These are phyloP conservation scores for Aphanocladium album DNA, from an alignment of 2,329 filamentous ascomycete genomes.

Conservation along the genomic window DNA sequence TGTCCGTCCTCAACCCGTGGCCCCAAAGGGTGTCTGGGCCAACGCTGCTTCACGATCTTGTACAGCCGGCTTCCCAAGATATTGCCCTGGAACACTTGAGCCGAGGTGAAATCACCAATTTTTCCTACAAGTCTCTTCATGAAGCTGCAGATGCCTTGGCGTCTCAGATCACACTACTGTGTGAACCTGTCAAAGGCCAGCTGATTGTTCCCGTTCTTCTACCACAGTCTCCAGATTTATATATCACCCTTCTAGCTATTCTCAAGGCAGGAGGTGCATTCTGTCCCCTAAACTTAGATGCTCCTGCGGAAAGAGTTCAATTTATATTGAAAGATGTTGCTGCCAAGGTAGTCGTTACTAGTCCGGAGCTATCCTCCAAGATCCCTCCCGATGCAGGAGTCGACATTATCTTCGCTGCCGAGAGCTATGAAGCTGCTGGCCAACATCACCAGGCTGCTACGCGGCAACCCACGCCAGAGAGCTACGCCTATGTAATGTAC, in stretches of 20 bases:
- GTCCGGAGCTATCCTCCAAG: conserved; percentile 38
- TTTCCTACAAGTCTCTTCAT: conserved; percentile 63
- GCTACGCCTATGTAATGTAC: conserved; percentile 85
- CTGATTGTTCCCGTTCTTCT: conserved; percentile 70
- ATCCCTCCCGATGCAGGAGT: conserved; percentile 31
- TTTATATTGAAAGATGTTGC: conserved; percentile 78
- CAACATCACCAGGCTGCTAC: not conserved
- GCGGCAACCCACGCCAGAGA: conserved; percentile 25
- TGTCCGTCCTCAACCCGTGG: conserved; percentile 44
- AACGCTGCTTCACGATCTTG: conserved; percentile 51
- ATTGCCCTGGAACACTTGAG: conserved; percentile 30
- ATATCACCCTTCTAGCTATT: conserved; percentile 70
- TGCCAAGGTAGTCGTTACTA: conserved; percentile 64
- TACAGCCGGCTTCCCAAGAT: conserved; percentile 34
- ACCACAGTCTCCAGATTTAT: conserved; percentile 71
- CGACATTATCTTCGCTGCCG: conserved; percentile 33
- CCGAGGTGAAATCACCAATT: conserved; percentile 23
- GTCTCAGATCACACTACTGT: conserved; percentile 33
- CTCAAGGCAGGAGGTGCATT: conserved; percentile 80
- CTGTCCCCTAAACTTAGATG: conserved; percentile 76
- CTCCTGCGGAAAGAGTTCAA: conserved; percentile 67
- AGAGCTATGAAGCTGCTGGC: conserved; percentile 7
- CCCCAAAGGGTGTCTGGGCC: conserved; percentile 39
- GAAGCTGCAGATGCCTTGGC: conserved; percentile 52
- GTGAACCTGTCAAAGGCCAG: conserved; percentile 20